Conservation (phyloP, 768 basidiomycete genomes). For the Ephemerocybe angulata region DNA sequence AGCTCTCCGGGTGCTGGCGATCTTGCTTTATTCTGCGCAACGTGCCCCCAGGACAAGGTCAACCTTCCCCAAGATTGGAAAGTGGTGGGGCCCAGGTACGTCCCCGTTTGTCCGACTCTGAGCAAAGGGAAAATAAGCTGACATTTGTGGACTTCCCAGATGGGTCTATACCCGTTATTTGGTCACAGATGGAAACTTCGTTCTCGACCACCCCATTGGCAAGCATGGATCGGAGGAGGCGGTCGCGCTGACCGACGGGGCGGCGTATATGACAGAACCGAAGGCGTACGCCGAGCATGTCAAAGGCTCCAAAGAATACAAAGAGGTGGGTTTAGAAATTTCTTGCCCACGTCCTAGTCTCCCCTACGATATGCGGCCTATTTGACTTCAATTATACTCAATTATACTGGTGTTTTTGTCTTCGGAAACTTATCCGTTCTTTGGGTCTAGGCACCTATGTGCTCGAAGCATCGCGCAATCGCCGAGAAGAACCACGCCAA, state of each 20-base stretch:
- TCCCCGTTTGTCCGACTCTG: slow-evolving; percentile 1
- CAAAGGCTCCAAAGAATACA: not conserved
- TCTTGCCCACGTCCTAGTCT: not conserved
- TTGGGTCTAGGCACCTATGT: not conserved
- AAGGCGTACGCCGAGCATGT: slow-evolving; percentile 2
- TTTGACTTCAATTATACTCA: slow-evolving; percentile 8
- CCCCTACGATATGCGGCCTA: not conserved
- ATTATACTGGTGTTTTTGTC: not conserved
- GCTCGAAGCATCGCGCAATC: not conserved
- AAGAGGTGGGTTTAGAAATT: slow-evolving; percentile 10
- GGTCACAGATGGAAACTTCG: not conserved
- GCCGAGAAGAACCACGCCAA: not conserved
- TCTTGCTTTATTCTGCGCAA: slow-evolving; percentile 14
- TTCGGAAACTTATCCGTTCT: not conserved
- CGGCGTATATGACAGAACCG: not conserved
- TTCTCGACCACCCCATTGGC: not conserved
- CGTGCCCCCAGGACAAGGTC: slow-evolving; percentile 13
- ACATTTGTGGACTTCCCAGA: not conserved
- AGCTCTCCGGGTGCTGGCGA: slow-evolving; percentile 6
- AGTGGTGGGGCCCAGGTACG: not conserved
- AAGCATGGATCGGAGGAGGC: not conserved
- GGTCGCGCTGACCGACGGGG: not conserved
- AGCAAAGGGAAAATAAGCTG: not conserved
- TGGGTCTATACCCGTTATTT: not conserved
- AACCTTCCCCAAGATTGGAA: slow-evolving; percentile 15